These are phyloP conservation scores for Candida golubevii DNA, from an alignment of 805 yeast species.

Conservation along the genomic window DNA sequence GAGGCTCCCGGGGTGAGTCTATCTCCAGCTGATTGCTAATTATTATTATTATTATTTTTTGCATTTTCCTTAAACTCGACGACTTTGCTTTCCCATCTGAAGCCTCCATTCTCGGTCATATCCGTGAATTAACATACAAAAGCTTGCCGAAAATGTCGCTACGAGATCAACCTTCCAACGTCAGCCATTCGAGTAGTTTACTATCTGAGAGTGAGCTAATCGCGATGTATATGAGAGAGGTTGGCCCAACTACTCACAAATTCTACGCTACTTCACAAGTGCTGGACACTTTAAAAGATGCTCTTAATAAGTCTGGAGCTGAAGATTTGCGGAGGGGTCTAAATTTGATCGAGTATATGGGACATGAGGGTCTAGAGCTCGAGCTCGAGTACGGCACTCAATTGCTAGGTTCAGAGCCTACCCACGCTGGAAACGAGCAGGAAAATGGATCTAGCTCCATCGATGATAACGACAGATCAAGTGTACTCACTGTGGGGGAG, in stretches of 20 bases:
- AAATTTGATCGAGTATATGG: conserved; percentile 4
- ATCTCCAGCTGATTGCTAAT: too few species aligned
- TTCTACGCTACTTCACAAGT: conserved; percentile 4
- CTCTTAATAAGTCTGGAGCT: background rate
- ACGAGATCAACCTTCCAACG: background rate
- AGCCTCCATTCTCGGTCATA: too few species aligned
- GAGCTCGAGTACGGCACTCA: conserved; percentile 1
- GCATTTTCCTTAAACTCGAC: too few species aligned
- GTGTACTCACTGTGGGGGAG: background rate
- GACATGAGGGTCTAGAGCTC: conserved; percentile 3
- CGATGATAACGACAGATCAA: too few species aligned
- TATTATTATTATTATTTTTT: too few species aligned
- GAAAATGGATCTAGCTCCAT: too few species aligned
- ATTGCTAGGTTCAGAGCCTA: background rate
- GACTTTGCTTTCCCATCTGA: too few species aligned
- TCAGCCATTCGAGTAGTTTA: background rate
- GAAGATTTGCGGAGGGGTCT: conserved; percentile 3
- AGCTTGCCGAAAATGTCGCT: conserved; percentile 1
- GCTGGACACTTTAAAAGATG: conserved; percentile 5
- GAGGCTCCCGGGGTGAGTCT: background rate
- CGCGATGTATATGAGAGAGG: conserved; percentile 5
- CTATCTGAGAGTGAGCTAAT: conserved; percentile 5
- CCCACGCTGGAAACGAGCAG: too few species aligned
- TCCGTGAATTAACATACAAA: background rate
- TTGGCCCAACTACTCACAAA: background rate